Evolutionary conservation across 2,329 filamentous ascomycete species (phyloP), one percentile per base, ranked within the genome.

Genomic region (Canariomyces notabilis): DNA sequence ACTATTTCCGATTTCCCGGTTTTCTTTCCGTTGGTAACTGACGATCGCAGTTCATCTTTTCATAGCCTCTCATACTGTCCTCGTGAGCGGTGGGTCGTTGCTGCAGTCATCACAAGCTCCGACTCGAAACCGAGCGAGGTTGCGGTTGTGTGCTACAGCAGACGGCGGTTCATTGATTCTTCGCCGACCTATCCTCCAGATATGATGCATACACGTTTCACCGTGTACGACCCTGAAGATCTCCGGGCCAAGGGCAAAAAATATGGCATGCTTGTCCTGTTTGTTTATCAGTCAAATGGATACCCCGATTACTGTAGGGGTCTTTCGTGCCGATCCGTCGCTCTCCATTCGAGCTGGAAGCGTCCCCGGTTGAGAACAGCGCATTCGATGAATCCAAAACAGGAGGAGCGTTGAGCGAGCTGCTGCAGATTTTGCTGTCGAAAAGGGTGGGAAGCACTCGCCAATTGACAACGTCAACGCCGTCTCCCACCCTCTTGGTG

Each of bases 71-170:
- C 42, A 26, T 43, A 21, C 20, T 44, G 45, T 38, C 42, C 47
- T 44, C 48, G 40, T 50, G 44, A 44, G 44, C 48, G 35, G 37
- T 45, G 50, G 50, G 43, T 47, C 44, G 16, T 34, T 11, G 44
- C 38, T 37, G 44, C 37, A 20, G 43, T 22, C 21, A 38, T 16
- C 32, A 6, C 26, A 29, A 9, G 9, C 26, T 29, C 14, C 4
- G 3, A 9, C 26, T 12, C 4, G 26, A 29, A 29, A 29, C 26
- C 14, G 23, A 26, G 23, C 7, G 38, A 33, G 18, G 18, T 9
- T 35, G 33, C 35, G n/a, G 8, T n/a, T 37, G n/a, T 11, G 37
- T 15, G 20, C 26, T n/a, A 26, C 12, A 7, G 11, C 26, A 29
- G 26, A 9, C 9, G 9, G 14, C 8, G 26, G 26, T 29, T 8